Base-by-base conservation (phyloP, 1,139 yeast species). In the Pichia sp. region DNA sequence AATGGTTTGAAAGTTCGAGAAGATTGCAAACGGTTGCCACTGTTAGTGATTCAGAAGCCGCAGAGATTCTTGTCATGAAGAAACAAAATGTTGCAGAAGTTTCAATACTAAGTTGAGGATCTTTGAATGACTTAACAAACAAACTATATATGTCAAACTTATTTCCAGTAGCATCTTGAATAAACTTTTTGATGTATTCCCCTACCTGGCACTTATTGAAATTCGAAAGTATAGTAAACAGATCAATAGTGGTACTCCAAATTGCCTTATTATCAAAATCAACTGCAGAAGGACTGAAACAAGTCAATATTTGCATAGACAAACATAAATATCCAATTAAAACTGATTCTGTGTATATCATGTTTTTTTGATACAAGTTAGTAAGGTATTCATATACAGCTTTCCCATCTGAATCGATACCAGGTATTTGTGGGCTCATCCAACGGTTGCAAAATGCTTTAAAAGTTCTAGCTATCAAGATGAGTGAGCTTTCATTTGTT, bases 91-190 rank as follows among this genome's bases (percentile, higher is more conserved):
- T 67, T 1, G 79, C 76, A 4, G 77, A 65, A 0, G 64, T 54
- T 56, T 80, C 85, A 3, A 71, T 60, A 0, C 76, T 66, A 6
- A 64, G 57, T 49, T 75, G 74, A 3, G 80, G 77, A 5, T 57
- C 54, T 1, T 56, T 57, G 56, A 78, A 78, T 0, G 66, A 59
- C 3, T 59, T 58, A n/a, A 72, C 64, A 16, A 79, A 59, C 0
- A 61, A 60, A 19, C 62, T 63, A 54, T 78, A 77, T n/a, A 73
- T 56, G 1, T 53, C 57, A 52, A 71, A 59, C 19, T 57, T 58
- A 48, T 73, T 75, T 2, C 58, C 26, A 1, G 57, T 36, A 2
- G 38, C 13, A 10, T 26, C 11, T n/a, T 45, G 47, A 7, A 61
- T 48, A 10, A 59, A 48, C 5, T n/a, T 5, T 5, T 55, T 46